Evolutionary conservation across 768 basidiomycete species (phyloP), one percentile per base, ranked within the genome.

Genomic region (Ephemerocybe angulata): DNA sequence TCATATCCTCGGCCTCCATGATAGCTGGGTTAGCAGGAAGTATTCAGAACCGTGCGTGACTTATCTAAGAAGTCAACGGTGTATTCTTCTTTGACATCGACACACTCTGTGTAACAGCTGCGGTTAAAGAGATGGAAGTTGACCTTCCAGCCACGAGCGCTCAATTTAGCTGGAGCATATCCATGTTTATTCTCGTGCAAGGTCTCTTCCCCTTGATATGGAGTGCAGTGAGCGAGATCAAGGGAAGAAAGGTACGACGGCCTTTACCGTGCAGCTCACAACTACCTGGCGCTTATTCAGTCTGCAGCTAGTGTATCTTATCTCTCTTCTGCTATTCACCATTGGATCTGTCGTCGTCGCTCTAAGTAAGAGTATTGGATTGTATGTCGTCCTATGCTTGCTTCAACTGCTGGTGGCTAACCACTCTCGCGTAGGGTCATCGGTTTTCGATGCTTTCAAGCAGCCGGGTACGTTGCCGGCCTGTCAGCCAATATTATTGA

Each of bases 151-250:
- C 89, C 1, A 81, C 81, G 0, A 72, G 75, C 47, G 67, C 75
- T 11, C 77, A 88, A 58, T 84, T 93, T 54, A 85, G 87, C 57
- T 74, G 84, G 67, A 81, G 80, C 55, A 71, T 91, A 15, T 85
- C 88, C 0, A 57, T 86, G n/a, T 92, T 88, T 66, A 88, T 90
- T 55, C 69, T 85, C 2, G 61, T 88, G 11, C 90, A 92, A 66
- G 90, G 90, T 2, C 66, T 71, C 12, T 68, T 84, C 50, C 90
- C 90, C 0, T 61, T 88, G 11, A 31, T 86, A 3, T 90, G 90
- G 89, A 80, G 76, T 52, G 78, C 82, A 0, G 70, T 86, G 24
- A 86, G 85, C 53, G 90, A 93, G 67, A 80, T 92, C 30, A 84
- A 82, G 62, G 90, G 90, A 8, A 74, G 90, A 51, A 90, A 84